phyloP scores from a whole-genome alignment of 2,329 filamentous ascomycete genomes.

The Penicillium sp. region DNA sequence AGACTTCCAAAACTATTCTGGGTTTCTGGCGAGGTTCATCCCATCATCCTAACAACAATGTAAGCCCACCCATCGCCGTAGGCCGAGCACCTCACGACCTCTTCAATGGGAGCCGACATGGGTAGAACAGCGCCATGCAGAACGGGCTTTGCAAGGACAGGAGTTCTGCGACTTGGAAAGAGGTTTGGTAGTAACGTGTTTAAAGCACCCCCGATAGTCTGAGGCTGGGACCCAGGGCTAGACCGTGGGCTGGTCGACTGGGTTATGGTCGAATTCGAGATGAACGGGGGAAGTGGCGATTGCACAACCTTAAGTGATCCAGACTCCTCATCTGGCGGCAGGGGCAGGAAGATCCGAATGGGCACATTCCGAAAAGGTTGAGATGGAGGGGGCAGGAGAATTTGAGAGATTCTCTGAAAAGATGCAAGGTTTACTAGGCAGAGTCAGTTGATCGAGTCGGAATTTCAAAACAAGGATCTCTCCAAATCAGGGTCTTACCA shows the following conservation, averaged over 20 bases:
- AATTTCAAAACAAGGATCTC: neutral
- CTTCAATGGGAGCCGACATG: constrained; percentile 71
- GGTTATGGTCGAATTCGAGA: constrained; percentile 27
- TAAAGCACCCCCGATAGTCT: constrained; percentile 71
- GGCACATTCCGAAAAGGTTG: constrained; percentile 76
- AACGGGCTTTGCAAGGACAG: constrained; percentile 75
- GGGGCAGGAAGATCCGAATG: constrained; percentile 76
- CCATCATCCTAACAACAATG: constrained; percentile 69
- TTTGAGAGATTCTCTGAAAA: constrained; percentile 68
- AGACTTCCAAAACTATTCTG: too few species aligned
- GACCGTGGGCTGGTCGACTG: constrained; percentile 14
- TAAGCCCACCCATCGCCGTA: constrained; percentile 93
- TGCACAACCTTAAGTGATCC: constrained; percentile 64
- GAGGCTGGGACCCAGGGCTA: constrained; percentile 44
- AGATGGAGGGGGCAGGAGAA: constrained; percentile 64
- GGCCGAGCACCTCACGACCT: constrained; percentile 72
- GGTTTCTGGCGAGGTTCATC: constrained; percentile 22
- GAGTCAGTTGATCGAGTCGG: neutral
- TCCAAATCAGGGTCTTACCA: constrained; percentile 44
- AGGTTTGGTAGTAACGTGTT: constrained; percentile 69
- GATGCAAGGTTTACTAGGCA: constrained; percentile 61
- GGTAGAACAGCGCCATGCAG: constrained; percentile 81
- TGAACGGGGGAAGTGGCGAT: constrained; percentile 56
- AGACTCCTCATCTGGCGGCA: constrained; percentile 49
- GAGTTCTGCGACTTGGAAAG: constrained; percentile 80